Percentiles rank a stretch among this genome's conserved stretches.
These are phyloP conservation scores for Quercus gilva DNA, from an alignment of 306 rosid genomes.

Conservation along the genomic window DNA sequence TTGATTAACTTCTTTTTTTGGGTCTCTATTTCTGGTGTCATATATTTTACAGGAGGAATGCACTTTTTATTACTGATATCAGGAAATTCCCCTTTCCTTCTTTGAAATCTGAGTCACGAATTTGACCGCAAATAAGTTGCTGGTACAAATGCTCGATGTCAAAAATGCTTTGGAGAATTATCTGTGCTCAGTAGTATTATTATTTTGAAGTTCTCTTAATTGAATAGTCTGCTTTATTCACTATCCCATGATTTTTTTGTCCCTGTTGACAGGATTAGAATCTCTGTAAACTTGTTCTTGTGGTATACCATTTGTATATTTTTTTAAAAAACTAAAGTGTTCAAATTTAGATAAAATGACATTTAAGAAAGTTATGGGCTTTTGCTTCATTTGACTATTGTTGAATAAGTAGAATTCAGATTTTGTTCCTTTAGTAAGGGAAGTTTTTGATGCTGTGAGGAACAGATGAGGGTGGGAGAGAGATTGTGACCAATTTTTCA, in stretches of 20 bases:
- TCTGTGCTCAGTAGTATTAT: not conserved
- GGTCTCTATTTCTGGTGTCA: constrained; percentile 9
- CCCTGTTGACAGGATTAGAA: not conserved
- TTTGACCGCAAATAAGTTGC: not conserved
- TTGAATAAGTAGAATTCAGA: not conserved
- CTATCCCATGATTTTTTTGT: not conserved
- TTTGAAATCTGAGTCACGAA: too few species aligned
- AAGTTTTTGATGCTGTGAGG: not conserved
- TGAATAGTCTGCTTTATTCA: not conserved
- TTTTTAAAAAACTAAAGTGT: not conserved
- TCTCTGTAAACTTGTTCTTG: not conserved
- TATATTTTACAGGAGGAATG: not conserved
- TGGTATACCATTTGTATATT: not conserved
- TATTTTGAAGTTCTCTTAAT: not conserved
- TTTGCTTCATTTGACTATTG: not conserved
- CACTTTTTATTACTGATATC: not conserved
- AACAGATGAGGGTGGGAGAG: not conserved
- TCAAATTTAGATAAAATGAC: not conserved
- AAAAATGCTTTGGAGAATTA: not conserved
- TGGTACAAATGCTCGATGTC: not conserved
- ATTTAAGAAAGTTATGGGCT: not conserved
- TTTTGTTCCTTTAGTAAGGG: not conserved
- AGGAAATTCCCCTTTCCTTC: not conserved
- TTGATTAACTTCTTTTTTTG: constrained; percentile 5
- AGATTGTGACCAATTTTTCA: not conserved